Evolutionary conservation across 2,329 filamentous ascomycete species (phyloP), one percentile per base, ranked within the genome.

Genomic region (Aspergillus sp.): DNA sequence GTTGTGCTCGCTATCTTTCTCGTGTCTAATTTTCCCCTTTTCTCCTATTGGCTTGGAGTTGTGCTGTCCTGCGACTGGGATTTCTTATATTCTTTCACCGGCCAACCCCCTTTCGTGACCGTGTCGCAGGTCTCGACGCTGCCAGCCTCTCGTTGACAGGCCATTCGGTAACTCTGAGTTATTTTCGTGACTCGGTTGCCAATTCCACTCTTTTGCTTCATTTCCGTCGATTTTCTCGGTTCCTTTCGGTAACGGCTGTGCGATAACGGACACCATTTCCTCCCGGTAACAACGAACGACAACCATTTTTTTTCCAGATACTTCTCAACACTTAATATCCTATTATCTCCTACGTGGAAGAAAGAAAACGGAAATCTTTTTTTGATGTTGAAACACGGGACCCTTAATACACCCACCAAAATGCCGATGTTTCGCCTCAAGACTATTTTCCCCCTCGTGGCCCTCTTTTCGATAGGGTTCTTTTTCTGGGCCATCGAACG

Each of bases 401-500:
- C 46, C 32, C 49, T 29, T 61, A 63, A 65, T 63, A 61, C 60
- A 61, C 63, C 72, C 60, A 60, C 67, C 69, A 76, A 68, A 63
- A 77, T 77, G 74, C 73, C 75, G 63, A 66, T 73, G 53, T 68
- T 78, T 62, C 71, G 76, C 60, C 65, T 74, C 36, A 77, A 76
- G 67, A 73, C 73, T 58, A 64, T 73, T 20, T 73, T 78, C 54
- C 74, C 76, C 56, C 63, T 78, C 58, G 60, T 76, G 55, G 74
- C 73, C 61, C 65, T 77, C 59, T 59, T 76, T 57, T 71, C 72
- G 45, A 75, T 78, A 55, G 71, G 69, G 32, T 66, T 77, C 52
- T 77, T 78, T 64, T 78, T 78, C 65, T 77, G 70, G 69, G 71
- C 70, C 63, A 69, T 77, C 63, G 69, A 78, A 57, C 73, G 73